Evolutionary conservation across 148 eudicot species (phyloP).

Genomic region (Persicaria maculosa): DNA sequence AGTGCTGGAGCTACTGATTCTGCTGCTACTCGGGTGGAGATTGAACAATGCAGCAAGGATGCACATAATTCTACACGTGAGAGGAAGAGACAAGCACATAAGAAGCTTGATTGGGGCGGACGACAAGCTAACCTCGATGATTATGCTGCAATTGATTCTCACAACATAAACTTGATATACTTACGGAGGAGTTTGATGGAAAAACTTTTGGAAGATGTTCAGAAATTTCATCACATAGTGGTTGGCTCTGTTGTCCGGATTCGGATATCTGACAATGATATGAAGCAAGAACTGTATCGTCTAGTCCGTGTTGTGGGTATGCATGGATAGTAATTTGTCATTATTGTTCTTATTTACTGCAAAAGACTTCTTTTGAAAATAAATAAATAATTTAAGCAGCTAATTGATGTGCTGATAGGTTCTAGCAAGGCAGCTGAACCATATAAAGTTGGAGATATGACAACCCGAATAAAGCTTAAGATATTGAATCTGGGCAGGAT

Average conservation of each 20-base stretch:
- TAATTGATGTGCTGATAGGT: slow-evolving; percentile 28
- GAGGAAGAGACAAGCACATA: slow-evolving; percentile 47
- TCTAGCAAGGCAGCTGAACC: slow-evolving; percentile 57
- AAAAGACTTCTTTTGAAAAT: neutral
- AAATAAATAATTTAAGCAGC: neutral
- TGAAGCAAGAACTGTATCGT: slow-evolving; percentile 78
- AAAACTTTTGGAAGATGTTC: slow-evolving; percentile 43
- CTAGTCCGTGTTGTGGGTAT: slow-evolving; percentile 89
- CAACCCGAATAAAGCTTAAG: slow-evolving; percentile 60
- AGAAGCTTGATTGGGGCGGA: slow-evolving; percentile 43
- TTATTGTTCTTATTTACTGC: neutral
- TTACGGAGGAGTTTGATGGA: slow-evolving; percentile 67
- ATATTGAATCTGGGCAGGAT: slow-evolving; percentile 77
- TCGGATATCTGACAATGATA: slow-evolving; percentile 62
- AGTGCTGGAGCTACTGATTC: slow-evolving; percentile 44
- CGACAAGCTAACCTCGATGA: slow-evolving; percentile 48
- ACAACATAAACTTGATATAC: slow-evolving; percentile 78
- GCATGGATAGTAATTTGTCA: neutral
- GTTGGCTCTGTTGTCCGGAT: slow-evolving; percentile 88
- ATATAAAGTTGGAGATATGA: slow-evolving; percentile 49
- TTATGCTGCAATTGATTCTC: slow-evolving; percentile 84
- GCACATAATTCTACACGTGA: slow-evolving; percentile 31
- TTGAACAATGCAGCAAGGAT: slow-evolving; percentile 32
- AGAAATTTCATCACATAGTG: slow-evolving; percentile 66
- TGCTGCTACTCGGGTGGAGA: slow-evolving; percentile 30